These are phyloP conservation scores for Diplodia scrobiculata DNA, from an alignment of 2,329 filamentous ascomycete genomes.

Conservation along the genomic window DNA sequence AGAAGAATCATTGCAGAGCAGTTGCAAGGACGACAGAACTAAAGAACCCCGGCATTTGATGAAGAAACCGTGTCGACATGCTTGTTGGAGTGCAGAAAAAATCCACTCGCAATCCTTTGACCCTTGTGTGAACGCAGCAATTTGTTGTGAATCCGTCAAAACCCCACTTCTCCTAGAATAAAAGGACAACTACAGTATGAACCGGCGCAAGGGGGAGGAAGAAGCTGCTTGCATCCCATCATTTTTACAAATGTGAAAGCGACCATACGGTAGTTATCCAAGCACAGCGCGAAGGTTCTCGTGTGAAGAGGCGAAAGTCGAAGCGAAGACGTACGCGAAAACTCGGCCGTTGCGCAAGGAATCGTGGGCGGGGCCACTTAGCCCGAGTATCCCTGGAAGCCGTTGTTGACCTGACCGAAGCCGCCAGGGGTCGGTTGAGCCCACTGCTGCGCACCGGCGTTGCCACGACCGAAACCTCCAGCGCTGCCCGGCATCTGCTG, in stretches of 20 bases:
- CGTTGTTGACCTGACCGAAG: conserved; percentile 54
- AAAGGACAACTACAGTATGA: conserved; percentile 30
- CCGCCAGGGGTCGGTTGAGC: conserved; percentile 53
- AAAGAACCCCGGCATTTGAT: conserved; percentile 28
- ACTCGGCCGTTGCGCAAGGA: conserved; percentile 28
- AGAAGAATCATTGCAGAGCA: conserved; percentile 28
- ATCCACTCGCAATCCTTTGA: conserved; percentile 26
- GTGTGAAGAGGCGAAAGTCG: conserved; percentile 26
- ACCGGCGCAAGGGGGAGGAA: conserved; percentile 28
- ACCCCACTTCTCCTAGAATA: conserved; percentile 27
- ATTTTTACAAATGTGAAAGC: conserved; percentile 29
- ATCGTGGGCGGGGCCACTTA: conserved; percentile 41
- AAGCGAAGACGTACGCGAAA: conserved; percentile 28
- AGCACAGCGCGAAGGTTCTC: conserved; percentile 27
- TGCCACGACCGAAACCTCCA: conserved; percentile 80
- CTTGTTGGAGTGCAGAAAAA: conserved; percentile 28
- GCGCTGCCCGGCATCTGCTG: conserved; percentile 64
- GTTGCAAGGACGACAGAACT: conserved; percentile 27
- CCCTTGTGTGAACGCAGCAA: conserved; percentile 29
- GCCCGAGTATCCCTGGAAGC: conserved; percentile 63
- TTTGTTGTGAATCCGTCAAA: conserved; percentile 29
- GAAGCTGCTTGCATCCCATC: conserved; percentile 29
- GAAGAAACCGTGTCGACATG: conserved; percentile 29
- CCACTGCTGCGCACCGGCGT: conserved; percentile 54
- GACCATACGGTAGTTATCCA: conserved; percentile 30